Evolutionary conservation across 495 filamentous ascomycete genomes (phyloP), one percentile per base, ranked within the genome.

Genomic region (Daldinia caldariorum): DNA sequence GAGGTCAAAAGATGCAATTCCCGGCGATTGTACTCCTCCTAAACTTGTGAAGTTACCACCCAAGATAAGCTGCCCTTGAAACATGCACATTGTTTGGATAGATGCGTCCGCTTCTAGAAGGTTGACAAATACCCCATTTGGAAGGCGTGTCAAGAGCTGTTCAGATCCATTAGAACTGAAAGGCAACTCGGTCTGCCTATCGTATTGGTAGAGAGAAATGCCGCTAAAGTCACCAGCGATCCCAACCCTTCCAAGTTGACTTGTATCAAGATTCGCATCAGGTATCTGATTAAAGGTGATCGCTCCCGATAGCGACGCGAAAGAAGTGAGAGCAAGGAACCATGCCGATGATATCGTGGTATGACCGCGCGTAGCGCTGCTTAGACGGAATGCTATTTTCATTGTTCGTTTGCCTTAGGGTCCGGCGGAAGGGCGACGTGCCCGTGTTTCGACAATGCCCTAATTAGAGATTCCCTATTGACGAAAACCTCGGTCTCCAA

Each of bases 1-100:
- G 1, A 92, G 88, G 74, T 97, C 85, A 76, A 92, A 94, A 60
- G 94, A 74, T 18, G 95, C 95, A 37, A 94, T 87, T 32, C 92
- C 94, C 51, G 88, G 86, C 12, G 94, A 90, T 77, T 92, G 82
- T 47, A 89, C 82, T 51, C 88, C 88, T 37, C 89, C 91, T 39
- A 99, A 79, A 73, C 91, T 97, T n/a, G 94, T 97, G 78, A 99
- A 99, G 81, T 97, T 98, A 13, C 95, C 95, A 26, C 90, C 95
- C 12, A 77, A 56, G 4, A 97, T 86, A 22, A 97, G 88, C 31
- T 97, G 87, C 12, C 92, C 92, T 16, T 86, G 83, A 75, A 94
- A 94, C 18, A 90, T 81, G 80, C 96, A 98, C 91, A 98, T 94
- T 37, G 91, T 84, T 71, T 87, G 85, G 70, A 99, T 97, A 26